Evolutionary conservation across 108 stramenopile genomes (phyloP).

Genomic region (Stephanodiscus minutulus): DNA sequence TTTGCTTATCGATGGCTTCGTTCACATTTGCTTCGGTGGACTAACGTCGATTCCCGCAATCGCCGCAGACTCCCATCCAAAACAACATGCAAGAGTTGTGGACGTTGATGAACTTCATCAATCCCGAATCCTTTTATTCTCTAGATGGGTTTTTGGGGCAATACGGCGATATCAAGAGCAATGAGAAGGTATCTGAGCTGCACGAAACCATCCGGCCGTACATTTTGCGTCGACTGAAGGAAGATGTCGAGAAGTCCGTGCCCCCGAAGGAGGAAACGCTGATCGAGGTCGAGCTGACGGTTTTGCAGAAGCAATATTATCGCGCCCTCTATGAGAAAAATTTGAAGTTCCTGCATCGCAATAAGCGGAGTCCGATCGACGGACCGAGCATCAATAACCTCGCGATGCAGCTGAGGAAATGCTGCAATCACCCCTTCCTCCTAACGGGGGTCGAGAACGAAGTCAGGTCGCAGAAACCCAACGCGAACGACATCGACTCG

Average conservation of each 20-base stretch:
- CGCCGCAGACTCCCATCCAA: constrained; percentile 55
- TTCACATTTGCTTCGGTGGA: neutral
- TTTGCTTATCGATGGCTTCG: neutral
- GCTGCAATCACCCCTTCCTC: constrained; percentile 98
- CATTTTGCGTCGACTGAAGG: constrained; percentile 93
- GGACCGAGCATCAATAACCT: constrained; percentile 80
- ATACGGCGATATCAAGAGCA: constrained; percentile 85
- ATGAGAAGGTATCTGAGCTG: constrained; percentile 76
- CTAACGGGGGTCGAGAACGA: constrained; percentile 88
- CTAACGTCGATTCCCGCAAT: neutral
- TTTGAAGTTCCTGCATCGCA: constrained; percentile 78
- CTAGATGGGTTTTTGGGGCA: constrained; percentile 78
- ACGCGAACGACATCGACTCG: constrained; percentile 56
- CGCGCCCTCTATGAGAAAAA: constrained; percentile 95
- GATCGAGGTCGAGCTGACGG: constrained; percentile 96
- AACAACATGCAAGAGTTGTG: constrained; percentile 89
- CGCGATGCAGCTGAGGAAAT: constrained; percentile 93
- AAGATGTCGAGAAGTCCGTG: constrained; percentile 92
- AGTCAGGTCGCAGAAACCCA: constrained; percentile 47
- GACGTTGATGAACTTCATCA: constrained; percentile 90
- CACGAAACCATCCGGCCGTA: constrained; percentile 90
- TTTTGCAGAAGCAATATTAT: constrained; percentile 96
- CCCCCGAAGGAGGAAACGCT: constrained; percentile 95
- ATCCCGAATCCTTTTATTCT: constrained; percentile 61
- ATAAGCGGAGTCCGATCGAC: constrained; percentile 82